These are phyloP conservation scores for Fusarium brachygibbosum DNA, from an alignment of 2,329 filamentous ascomycete species.

Conservation along the genomic window DNA sequence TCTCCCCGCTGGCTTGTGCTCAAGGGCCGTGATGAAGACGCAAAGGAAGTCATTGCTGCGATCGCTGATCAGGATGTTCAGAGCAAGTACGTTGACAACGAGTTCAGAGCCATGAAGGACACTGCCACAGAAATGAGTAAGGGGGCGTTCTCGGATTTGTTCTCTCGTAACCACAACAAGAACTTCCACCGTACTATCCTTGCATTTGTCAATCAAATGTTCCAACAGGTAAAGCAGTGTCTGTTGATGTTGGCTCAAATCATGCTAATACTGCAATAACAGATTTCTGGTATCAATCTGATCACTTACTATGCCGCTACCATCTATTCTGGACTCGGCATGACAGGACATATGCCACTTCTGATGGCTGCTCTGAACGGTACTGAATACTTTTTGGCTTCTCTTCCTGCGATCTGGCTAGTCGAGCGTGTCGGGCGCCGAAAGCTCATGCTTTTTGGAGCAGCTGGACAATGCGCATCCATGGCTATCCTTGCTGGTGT, in stretches of 20 bases:
- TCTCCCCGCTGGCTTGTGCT: slow-evolving; percentile 64
- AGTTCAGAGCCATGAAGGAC: slow-evolving; percentile 72
- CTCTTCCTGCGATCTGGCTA: slow-evolving; percentile 71
- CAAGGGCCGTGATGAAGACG: slow-evolving; percentile 63
- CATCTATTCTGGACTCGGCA: slow-evolving; percentile 69
- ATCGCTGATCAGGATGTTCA: slow-evolving; percentile 68
- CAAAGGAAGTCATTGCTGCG: slow-evolving; percentile 61
- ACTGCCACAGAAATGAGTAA: slow-evolving; percentile 78
- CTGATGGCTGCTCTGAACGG: slow-evolving; percentile 63
- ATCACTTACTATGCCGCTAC: slow-evolving; percentile 74
- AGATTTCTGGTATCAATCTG: slow-evolving; percentile 70
- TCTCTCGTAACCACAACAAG: slow-evolving; percentile 69
- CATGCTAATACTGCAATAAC: slow-evolving; percentile 9
- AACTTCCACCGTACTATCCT: slow-evolving; percentile 70
- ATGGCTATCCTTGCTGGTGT: slow-evolving; percentile 74
- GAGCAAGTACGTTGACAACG: slow-evolving; percentile 69
- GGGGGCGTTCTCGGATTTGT: slow-evolving; percentile 69
- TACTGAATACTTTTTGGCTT: slow-evolving; percentile 71
- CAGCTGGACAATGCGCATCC: slow-evolving; percentile 69
- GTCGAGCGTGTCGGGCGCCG: slow-evolving; percentile 77
- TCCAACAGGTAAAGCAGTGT: slow-evolving; percentile 60
- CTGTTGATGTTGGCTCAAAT: fast-evolving
- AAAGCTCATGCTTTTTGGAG: slow-evolving; percentile 79
- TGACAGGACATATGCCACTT: slow-evolving; percentile 67
- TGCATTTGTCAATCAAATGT: slow-evolving; percentile 72